These are phyloP conservation scores for Melastoma candidum DNA, from an alignment of 441 rosid species.

Conservation along the genomic window DNA sequence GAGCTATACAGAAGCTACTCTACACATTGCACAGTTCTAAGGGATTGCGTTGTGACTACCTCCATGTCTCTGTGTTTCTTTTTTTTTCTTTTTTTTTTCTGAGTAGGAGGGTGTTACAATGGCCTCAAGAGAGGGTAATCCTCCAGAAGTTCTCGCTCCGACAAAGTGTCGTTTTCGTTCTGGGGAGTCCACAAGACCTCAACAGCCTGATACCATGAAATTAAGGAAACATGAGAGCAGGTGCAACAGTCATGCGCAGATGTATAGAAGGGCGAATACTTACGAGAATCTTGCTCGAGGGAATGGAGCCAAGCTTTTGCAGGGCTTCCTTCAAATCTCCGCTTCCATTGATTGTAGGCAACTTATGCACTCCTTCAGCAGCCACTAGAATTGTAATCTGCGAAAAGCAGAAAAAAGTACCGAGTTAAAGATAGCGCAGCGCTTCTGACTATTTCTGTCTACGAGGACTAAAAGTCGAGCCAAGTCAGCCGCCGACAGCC, in stretches of 20 bases:
- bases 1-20: too few relatives aligned
- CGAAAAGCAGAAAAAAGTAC: neutral
- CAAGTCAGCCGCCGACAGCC: too few relatives aligned
- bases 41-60: too few relatives aligned
- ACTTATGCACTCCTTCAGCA: conserved; percentile 74
- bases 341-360: conserved; percentile 60
- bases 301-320: conserved; percentile 68
- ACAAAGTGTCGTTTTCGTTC: conserved; percentile 55
- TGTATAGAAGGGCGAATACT: neutral
- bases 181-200: conserved; percentile 97
- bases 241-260: conserved; percentile 2
- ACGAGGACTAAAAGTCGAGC: too few relatives aligned
- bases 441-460: too few relatives aligned
- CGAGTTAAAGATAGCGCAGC: too few relatives aligned
- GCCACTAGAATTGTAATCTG: conserved; percentile 88
- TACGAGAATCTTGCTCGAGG: conserved; percentile 61
- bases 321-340: conserved; percentile 72
- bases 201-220: conserved; percentile 45
- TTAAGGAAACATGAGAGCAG: conserved; percentile 8
- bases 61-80: too few relatives aligned
- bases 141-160: conserved; percentile 76
- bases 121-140: conserved; percentile 93
- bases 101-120: conserved; percentile 19
- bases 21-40: too few relatives aligned
- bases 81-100: too few relatives aligned